Evolutionary conservation across 163 green algal species (phyloP).

Genomic region (Chlamydomonas reinhardtii): DNA sequence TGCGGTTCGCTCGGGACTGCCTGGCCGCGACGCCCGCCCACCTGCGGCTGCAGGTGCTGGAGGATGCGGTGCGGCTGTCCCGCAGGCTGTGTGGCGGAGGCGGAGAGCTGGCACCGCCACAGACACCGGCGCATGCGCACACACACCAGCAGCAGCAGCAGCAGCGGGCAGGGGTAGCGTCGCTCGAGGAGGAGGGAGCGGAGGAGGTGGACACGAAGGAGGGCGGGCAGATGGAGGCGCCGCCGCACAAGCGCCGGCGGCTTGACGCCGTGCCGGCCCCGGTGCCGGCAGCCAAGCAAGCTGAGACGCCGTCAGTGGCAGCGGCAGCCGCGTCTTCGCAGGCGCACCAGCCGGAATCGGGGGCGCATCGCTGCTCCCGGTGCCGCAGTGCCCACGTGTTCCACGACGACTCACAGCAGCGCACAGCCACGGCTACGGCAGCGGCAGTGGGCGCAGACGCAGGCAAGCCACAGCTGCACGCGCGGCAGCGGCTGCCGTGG

Average conservation of each 20-base stretch:
- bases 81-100: too few species aligned
- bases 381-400: not conserved
- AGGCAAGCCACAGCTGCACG: not conserved
- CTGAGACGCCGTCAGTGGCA: too few species aligned
- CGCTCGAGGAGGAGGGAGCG: not conserved
- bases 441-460: not conserved
- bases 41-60: slow-evolving; percentile 20
- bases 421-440: not conserved
- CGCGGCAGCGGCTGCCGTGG: not conserved
- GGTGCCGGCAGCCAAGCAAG: too few species aligned
- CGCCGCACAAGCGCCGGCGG: not conserved
- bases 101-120: too few species aligned
- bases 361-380: too few species aligned
- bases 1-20: slow-evolving; percentile 18
- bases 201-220: not conserved
- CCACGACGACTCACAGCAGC: too few species aligned
- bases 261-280: too few species aligned
- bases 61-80: slow-evolving; percentile 3
- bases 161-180: too few species aligned
- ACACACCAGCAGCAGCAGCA: not conserved
- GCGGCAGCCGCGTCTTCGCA: too few species aligned
- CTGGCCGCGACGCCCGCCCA: not conserved
- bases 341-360: too few species aligned
- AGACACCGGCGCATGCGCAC: too few species aligned
- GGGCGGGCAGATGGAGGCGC: too few species aligned